Conservation (phyloP, 495 filamentous ascomycete genomes). For the Trichocladium antarcticum region DNA sequence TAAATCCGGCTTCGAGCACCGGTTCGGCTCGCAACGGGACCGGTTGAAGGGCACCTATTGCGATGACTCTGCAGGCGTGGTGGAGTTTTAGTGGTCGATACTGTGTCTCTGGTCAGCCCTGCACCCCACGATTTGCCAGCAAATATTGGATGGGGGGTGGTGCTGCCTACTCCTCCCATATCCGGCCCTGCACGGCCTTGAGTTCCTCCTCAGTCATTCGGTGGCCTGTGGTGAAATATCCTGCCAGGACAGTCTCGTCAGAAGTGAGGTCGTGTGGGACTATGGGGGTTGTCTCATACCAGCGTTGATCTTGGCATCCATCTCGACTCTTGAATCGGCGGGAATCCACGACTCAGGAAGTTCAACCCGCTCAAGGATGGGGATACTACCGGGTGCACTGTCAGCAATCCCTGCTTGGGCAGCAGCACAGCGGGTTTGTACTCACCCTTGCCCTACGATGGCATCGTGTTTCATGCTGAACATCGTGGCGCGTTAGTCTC, state of each 20-base stretch:
- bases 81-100: constrained; percentile 19
- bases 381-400: constrained; percentile 44
- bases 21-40: constrained; percentile 1
- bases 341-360: constrained; percentile 93
- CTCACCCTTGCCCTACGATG: constrained; percentile 81
- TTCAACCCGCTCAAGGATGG: constrained; percentile 84
- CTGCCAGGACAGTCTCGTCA: constrained; percentile 25
- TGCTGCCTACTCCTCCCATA: constrained; percentile 79
- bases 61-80: background rate
- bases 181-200: constrained; percentile 70
- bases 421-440: constrained; percentile 7
- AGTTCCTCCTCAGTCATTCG: constrained; percentile 81
- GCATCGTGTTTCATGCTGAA: constrained; percentile 94
- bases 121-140: constrained; percentile 7
- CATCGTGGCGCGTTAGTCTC: constrained; percentile 8
- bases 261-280: background rate
- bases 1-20: background rate
- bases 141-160: background rate
- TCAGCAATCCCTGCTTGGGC: constrained; percentile 6
- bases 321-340: constrained; percentile 89
- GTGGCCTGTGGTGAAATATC: constrained; percentile 81
- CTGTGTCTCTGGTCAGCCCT: constrained; percentile 18
- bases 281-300: constrained; percentile 50
- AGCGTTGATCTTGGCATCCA: constrained; percentile 96
- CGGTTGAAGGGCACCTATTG: background rate